Percentiles rank a stretch among this genome's conserved stretches.
phyloP scores from a whole-genome alignment of 306 rosid genomes.

The Trifolium fragiferum region DNA sequence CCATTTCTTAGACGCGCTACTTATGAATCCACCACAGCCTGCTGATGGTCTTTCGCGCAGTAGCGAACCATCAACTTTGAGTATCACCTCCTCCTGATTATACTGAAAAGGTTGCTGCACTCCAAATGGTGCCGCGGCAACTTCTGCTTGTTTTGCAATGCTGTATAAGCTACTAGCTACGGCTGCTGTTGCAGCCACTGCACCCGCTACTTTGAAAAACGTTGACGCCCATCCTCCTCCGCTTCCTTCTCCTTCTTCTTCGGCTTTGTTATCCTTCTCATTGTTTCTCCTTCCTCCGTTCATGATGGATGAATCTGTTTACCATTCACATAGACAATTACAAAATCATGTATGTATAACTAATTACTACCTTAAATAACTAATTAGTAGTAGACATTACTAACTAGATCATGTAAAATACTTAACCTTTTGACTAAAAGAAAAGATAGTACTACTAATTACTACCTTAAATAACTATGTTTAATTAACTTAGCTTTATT shows the following conservation, averaged over 20 bases:
- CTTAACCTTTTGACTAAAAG: too few species aligned
- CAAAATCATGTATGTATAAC: too few species aligned
- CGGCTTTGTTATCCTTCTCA: neutral
- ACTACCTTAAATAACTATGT: too few species aligned
- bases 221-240: conserved; percentile 8
- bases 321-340: too few species aligned
- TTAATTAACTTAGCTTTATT: too few species aligned
- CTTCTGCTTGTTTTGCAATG: neutral
- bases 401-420: too few species aligned
- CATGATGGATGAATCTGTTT: neutral
- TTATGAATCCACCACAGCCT: neutral
- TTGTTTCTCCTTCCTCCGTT: neutral
- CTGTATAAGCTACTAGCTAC: neutral
- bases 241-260: neutral
- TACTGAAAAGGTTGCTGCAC: neutral
- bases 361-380: too few species aligned
- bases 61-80: neutral
- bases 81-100: neutral
- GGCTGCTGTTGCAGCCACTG: conserved; percentile 7
- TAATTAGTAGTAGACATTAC: too few species aligned
- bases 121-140: neutral
- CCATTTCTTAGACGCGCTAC: neutral
- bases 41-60: neutral
- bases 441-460: too few species aligned
- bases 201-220: neutral